Percentiles rank a stretch among this genome's conserved stretches.
These are phyloP conservation scores for Aureobasidium sp. DNA, from an alignment of 2,329 filamentous ascomycete species.

Conservation along the genomic window DNA sequence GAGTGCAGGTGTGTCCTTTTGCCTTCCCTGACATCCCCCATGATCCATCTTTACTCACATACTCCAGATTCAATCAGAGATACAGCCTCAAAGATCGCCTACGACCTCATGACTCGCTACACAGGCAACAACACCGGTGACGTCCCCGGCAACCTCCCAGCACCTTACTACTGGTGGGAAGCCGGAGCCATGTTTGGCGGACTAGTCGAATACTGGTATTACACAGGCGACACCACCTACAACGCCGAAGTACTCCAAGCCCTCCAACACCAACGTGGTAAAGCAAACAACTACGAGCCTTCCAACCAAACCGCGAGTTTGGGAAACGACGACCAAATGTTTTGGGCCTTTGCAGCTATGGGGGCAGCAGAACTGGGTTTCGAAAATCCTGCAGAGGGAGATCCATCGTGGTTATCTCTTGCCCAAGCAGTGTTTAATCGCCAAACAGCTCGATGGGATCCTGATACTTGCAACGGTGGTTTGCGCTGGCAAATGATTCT, in stretches of 20 bases:
- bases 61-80: not conserved
- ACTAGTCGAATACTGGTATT: not conserved
- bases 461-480: constrained; percentile 57
- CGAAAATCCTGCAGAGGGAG: not conserved
- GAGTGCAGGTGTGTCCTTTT: not conserved
- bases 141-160: not conserved
- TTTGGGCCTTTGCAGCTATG: not conserved
- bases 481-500: constrained; percentile 78
- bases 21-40: too few species aligned
- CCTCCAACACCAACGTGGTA: not conserved
- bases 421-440: constrained; percentile 20
- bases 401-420: not conserved
- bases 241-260: not conserved
- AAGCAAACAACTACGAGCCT: not conserved
- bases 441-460: constrained; percentile 63
- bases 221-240: not conserved
- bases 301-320: not conserved
- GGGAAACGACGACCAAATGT: not conserved
- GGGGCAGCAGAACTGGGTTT: not conserved
- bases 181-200: not conserved
- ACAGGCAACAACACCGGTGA: not conserved
- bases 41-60: too few species aligned
- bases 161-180: not conserved
- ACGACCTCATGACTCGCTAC: not conserved
- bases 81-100: not conserved